Base-by-base conservation (phyloP, 1,284 basidiomycete genomes). In the Vanrija sp. region DNA sequence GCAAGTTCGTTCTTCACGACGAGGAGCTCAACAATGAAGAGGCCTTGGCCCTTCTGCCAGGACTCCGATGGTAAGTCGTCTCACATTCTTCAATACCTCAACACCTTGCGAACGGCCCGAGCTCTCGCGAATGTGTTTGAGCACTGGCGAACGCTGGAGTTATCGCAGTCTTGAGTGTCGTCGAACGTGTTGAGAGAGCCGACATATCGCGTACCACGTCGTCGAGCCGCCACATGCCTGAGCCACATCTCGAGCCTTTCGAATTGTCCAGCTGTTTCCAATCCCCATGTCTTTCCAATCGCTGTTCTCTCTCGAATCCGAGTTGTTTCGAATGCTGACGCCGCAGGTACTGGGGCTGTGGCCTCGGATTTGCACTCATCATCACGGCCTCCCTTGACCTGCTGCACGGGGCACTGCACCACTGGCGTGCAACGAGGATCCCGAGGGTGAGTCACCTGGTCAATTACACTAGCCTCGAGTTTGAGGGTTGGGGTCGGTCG, bases 291-390 rank as follows among this genome's bases (percentile, higher is more conserved):
- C 6, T 31, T 31, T 12, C 6, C 6, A 31, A 31, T 31, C 7
- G 10, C 27, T 31, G 6, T 31, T 3, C 3, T 31, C 6, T 31
- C 10, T 31, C 6, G 27, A 31, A 31, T 31, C 9, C 24, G 24
- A 31, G 27, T 6, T 31, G 27, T 12, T 10, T 53, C 41, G 39
- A 47, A 41, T 53, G 46, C 45, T 52, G 27, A 31, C 10, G 3
- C 10, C 5, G 18, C 14, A 46, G 72, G 73, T 77, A 71, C 60
- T 77, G 76, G 64, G 70, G 72, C 22, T 64, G 63, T 10, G 77
- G 77, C 0, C 63, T 78, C 0, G 75, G 74, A 9, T 64, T 65
- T 19, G 63, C 71, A 1, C 24, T 77, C 20, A 44, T 74, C n/a
- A 72, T 61, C 37, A 69, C 75, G 47, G 67, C 66, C 8, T 46